Evolutionary conservation across 495 filamentous ascomycete genomes (phyloP), one percentile per base, ranked within the genome.

Genomic region (Penicillium nucicola): DNA sequence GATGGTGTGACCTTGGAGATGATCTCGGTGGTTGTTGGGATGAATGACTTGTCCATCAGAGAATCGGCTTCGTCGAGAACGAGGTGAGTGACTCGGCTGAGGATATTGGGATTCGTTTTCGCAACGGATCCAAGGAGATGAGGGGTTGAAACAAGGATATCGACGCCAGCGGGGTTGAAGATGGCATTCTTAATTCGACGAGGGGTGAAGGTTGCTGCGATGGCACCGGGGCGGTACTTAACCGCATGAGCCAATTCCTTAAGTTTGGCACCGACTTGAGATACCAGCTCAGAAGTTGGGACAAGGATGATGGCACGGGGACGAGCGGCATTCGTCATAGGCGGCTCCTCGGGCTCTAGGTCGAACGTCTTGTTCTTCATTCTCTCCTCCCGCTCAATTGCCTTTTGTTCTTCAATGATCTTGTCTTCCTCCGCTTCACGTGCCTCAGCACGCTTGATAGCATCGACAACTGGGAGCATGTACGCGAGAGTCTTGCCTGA

Each of bases 401-500:
- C 62, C 50, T 77, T 77, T 42, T 68, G 56, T 53, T 77, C 77
- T 47, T 79, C 71, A 34, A 78, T 64, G 39, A 78, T 79, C 2
- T 74, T 72, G 41, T 77, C 67, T 2, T 78, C 70, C 22, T 82
- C 75, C 9, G 69, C 65, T 40, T 92, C 87, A 5, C 73, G 66
- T 1, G 74, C 71, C 63, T 97, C 93, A 13, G 82, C 81, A 18
- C 79, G 74, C 73, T 97, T 97, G 51, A 97, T 66, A 17, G 86
- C 84, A 72, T 98, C 82, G 31, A 97, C 70, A 14, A 83, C 70
- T 1, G 93, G 95, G 15, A 96, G 61, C 19, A 96, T 68, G 60
- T 98, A 98, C 22, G 93, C 88, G 53, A 98, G 72, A 1, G 93
- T 98, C 70, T 98, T 98, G 45, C 93, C 93, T 2, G 93, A 97